Evolutionary conservation across 2,329 filamentous ascomycete species (phyloP).

Genomic region (Fusarium abutilonis): DNA sequence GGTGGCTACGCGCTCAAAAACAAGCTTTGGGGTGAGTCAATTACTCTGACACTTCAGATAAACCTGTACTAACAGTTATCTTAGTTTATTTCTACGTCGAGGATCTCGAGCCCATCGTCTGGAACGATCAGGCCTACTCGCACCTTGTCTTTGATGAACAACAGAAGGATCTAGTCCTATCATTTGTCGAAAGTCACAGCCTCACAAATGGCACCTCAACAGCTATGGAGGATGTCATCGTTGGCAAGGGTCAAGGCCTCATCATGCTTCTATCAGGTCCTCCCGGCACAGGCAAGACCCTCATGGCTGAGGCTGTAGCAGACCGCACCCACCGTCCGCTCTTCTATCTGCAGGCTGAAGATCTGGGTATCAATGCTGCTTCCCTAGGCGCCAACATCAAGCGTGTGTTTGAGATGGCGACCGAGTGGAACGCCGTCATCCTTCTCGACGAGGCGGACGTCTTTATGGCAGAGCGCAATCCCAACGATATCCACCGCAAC

Average conservation of each 20-base stretch:
- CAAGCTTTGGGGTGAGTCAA: constrained; percentile 55
- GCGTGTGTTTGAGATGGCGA: constrained; percentile 58
- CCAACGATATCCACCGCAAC: constrained; percentile 59
- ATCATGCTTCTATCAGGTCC: constrained; percentile 58
- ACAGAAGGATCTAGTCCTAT: constrained; percentile 59
- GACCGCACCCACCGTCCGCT: constrained; percentile 57
- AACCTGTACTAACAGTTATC: constrained; percentile 10
- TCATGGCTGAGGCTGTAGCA: constrained; percentile 57
- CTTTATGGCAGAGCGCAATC: constrained; percentile 59
- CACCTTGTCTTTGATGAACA: constrained; percentile 59
- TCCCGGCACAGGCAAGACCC: constrained; percentile 59
- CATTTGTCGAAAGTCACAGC: constrained; percentile 58
- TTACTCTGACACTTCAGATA: background rate
- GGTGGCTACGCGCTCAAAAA: constrained; percentile 59
- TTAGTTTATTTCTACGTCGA: constrained; percentile 53
- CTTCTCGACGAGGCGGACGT: constrained; percentile 65
- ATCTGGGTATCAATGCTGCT: constrained; percentile 57
- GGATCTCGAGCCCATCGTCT: constrained; percentile 54
- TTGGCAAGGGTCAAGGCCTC: constrained; percentile 56
- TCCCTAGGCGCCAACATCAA: constrained; percentile 59
- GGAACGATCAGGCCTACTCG: constrained; percentile 58
- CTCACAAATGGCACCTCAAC: constrained; percentile 25
- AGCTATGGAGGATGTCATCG: constrained; percentile 54
- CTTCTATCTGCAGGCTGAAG: constrained; percentile 58
- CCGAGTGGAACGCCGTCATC: constrained; percentile 61